Evolutionary conservation across 2,329 filamentous ascomycete species (phyloP), one percentile per base, ranked within the genome.

Genomic region (Clonostachys chloroleuca): DNA sequence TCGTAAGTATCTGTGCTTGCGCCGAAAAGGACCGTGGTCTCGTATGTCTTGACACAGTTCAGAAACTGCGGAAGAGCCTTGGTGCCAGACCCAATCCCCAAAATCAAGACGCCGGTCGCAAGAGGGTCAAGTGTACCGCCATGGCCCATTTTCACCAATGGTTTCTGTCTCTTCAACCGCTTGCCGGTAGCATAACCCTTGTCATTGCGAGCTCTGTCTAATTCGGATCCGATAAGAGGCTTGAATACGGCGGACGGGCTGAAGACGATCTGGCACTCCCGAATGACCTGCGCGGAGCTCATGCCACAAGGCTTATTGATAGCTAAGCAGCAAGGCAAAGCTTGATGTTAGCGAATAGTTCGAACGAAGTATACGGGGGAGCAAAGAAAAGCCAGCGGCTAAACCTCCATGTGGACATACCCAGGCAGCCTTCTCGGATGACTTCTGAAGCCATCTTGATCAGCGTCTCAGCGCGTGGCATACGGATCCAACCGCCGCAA

Each of bases 1-100:
- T 99, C 94, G 66, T 97, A 97, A 14, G 86, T 91, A 65, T 97
- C 94, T 42, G 92, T 96, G 58, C 87, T 89, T 9, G 89, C 89
- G 48, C 94, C 94, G 60, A 99, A 97, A 5, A 97, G 70, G 1
- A 97, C 81, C 5, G 91, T 80, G 1, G 90, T 84, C 67, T 97
- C 92, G 67, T 99, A 99, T 1, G 83, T 87, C 73, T 99, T 99
- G 43, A 87, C 95, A 73, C 94, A 96, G 47, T 81, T 77, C 41
- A 97, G 75, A 64, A 96, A 97, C 35, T 82, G 74, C 39, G 80
- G 73, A 2, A 99, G 78, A 13, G 79, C 73, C 67, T 97, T 99
- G 47, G 94, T 99, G 37, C 89, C 94, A 49, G 80, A 83, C 35
- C 92, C 94, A 45, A 96, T 77, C 47, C 92, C 94, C 7, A 94